A percentile compares a stretch with the other conserved stretches of the same genome.
These are phyloP conservation scores for Microbotryum lychnidis-dioicae DNA, from an alignment of 1,284 basidiomycete species.

Conservation along the genomic window DNA sequence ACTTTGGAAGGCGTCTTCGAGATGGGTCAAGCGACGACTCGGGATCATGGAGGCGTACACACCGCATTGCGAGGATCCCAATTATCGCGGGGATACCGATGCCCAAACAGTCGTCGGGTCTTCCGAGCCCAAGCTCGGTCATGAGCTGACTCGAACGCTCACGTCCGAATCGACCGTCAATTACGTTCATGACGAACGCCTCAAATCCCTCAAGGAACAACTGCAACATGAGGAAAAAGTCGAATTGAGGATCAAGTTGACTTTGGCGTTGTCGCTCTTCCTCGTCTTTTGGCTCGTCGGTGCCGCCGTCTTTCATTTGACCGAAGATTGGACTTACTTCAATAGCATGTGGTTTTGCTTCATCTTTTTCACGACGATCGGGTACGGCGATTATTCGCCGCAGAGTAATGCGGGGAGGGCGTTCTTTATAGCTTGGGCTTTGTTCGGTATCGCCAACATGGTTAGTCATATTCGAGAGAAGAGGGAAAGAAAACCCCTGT, in stretches of 20 bases:
- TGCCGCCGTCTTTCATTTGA: slow-evolving; percentile 50
- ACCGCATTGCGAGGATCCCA: neutral
- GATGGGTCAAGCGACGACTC: neutral
- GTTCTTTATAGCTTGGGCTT: slow-evolving; percentile 71
- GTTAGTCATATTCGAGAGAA: slow-evolving; percentile 41
- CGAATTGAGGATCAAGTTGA: slow-evolving; percentile 37
- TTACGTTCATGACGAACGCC: slow-evolving; percentile 30
- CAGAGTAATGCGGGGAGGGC: slow-evolving; percentile 56
- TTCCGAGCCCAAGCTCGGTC: no score
- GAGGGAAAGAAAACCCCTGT: no score
- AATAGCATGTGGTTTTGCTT: slow-evolving; percentile 62
- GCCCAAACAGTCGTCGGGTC: no score
- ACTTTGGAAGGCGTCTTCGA: neutral
- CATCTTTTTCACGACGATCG: slow-evolving; percentile 40
- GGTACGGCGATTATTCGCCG: slow-evolving; percentile 56
- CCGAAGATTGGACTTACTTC: slow-evolving; percentile 51
- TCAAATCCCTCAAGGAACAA: slow-evolving; percentile 35
- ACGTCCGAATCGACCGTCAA: no score
- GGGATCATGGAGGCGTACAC: slow-evolving; percentile 6
- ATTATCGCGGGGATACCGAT: no score
- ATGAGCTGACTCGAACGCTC: no score
- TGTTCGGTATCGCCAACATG: slow-evolving; percentile 65
- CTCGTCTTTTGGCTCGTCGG: slow-evolving; percentile 56
- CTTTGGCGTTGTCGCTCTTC: slow-evolving; percentile 48
- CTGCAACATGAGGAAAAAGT: slow-evolving; percentile 42